phyloP scores from a whole-genome alignment of 2,329 filamentous ascomycete genomes.

The Neonectria punicea region DNA sequence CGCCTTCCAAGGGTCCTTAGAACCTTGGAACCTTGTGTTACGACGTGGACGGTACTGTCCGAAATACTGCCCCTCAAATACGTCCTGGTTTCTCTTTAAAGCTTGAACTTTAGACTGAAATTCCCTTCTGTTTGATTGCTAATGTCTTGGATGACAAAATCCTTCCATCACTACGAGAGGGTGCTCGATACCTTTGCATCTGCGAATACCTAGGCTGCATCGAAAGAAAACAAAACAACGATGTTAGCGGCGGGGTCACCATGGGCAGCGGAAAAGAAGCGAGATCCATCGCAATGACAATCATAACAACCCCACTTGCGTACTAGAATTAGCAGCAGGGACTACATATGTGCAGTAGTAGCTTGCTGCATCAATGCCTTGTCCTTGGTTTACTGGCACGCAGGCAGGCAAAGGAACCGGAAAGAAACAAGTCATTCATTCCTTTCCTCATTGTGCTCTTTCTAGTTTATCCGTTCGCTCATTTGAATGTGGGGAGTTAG shows the following conservation, averaged over 20 bases:
- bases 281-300: constrained; percentile 2
- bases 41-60: neutral
- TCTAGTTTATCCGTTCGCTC: neutral
- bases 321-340: constrained; percentile 13
- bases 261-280: constrained; percentile 6
- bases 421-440: too few species aligned
- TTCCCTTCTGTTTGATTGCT: neutral
- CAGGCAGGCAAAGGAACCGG: too few species aligned
- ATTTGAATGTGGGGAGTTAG: neutral
- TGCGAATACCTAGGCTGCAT: neutral
- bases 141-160: neutral
- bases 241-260: constrained; percentile 23
- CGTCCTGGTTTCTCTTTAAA: neutral
- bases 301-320: constrained; percentile 14
- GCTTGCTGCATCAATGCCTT: neutral
- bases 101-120: neutral
- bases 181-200: neutral
- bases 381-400: constrained; percentile 7
- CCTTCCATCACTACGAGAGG: neutral
- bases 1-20: neutral
- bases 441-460: too few species aligned
- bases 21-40: neutral
- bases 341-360: neutral
- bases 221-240: constrained; percentile 18
- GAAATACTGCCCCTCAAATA: neutral